These are phyloP conservation scores for Blastobotrys proliferans DNA, from an alignment of 1,139 yeast genomes.

Conservation along the genomic window DNA sequence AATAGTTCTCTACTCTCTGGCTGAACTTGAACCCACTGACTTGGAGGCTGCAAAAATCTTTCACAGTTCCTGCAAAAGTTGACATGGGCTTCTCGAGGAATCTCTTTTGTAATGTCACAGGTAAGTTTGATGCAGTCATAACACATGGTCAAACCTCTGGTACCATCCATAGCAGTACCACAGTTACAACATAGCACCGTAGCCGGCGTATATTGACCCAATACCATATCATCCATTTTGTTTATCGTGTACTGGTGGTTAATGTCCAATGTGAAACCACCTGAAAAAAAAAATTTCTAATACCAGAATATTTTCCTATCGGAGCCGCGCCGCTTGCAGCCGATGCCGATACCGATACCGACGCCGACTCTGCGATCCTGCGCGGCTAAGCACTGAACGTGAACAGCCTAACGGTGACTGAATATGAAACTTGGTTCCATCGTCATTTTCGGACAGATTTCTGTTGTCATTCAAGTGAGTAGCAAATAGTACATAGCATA, in stretches of 20 bases:
- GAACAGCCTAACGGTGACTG: no score
- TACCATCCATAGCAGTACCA: conserved; percentile 98
- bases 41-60: conserved; percentile 90
- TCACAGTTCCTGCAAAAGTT: conserved; percentile 98
- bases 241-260: no score
- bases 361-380: no score
- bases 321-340: no score
- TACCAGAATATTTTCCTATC: no score
- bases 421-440: no score
- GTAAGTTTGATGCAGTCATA: conserved; percentile 93
- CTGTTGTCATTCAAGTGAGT: no score
- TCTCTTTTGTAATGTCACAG: conserved; percentile 92
- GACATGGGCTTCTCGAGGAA: conserved; percentile 89
- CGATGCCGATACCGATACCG: no score
- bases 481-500: no score
- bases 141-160: conserved; percentile 90
- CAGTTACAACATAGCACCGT: conserved; percentile 97
- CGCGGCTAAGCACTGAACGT: no score
- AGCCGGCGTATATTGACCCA: conserved; percentile 17
- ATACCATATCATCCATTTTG: conserved; percentile 4
- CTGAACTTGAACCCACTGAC: conserved; percentile 87
- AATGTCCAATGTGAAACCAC: conserved; percentile 27
- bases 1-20: conserved; percentile 88
- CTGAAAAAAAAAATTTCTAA: no score
- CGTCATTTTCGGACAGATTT: no score